Conservation (phyloP, 352 stramenopile species). For the Globisporangium cystogenes region DNA sequence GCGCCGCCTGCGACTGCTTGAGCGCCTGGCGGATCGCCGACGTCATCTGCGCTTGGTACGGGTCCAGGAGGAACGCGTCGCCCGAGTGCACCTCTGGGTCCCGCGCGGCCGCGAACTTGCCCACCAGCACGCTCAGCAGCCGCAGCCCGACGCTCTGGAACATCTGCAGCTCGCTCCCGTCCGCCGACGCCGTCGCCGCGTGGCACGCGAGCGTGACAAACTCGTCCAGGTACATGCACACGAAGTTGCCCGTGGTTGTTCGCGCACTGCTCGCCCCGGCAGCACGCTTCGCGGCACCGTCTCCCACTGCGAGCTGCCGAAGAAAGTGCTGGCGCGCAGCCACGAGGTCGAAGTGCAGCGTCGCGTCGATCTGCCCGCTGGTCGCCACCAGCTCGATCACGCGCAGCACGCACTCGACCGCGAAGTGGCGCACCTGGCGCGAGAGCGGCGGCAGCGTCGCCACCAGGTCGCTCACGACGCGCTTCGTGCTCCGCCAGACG, state of each 20-base stretch:
- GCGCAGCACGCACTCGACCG: constrained; percentile 67
- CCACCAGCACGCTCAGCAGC: constrained; percentile 60
- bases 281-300: background rate
- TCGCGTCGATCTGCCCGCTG: constrained; percentile 14
- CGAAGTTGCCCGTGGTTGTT: constrained; percentile 43
- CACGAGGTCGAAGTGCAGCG: constrained; percentile 69
- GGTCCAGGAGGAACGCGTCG: constrained; percentile 59
- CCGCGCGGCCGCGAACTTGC: constrained; percentile 41
- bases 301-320: constrained; percentile 16
- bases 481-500: constrained; percentile 71
- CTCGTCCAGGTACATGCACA: constrained; percentile 87
- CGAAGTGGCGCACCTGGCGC: constrained; percentile 72
- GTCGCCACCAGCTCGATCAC: constrained; percentile 59
- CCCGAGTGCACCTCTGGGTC: constrained; percentile 65
- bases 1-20: constrained; percentile 37
- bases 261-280: background rate
- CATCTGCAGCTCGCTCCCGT: constrained; percentile 69
- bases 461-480: constrained; percentile 52
- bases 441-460: constrained; percentile 57
- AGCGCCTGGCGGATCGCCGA: constrained; percentile 73
- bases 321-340: constrained; percentile 40
- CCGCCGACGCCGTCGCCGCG: constrained; percentile 57
- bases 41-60: constrained; percentile 80
- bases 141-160: constrained; percentile 71
- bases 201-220: constrained; percentile 83